Conservation (phyloP, 768 basidiomycete species). For the Tricholoma bakamatsutake region DNA sequence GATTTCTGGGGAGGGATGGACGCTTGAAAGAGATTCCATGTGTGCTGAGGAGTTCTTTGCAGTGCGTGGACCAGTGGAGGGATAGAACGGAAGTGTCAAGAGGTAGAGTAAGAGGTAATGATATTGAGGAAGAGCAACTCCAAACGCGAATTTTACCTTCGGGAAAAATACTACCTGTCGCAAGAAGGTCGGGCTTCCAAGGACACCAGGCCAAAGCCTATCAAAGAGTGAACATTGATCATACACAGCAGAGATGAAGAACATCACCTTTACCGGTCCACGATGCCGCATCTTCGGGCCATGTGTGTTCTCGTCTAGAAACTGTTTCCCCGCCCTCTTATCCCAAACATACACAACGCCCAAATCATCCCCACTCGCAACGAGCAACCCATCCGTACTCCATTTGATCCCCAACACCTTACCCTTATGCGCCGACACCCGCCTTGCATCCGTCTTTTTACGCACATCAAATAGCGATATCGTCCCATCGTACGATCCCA, state of each 20-base stretch:
- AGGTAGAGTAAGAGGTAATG: slow-evolving; percentile 48
- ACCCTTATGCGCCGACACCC: slow-evolving; percentile 49
- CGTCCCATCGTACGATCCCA: slow-evolving; percentile 58
- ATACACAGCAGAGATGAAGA: not conserved
- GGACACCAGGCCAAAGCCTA: slow-evolving; percentile 85
- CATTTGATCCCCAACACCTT: slow-evolving; percentile 77
- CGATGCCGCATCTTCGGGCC: slow-evolving; percentile 68
- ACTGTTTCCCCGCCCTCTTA: slow-evolving; percentile 33
- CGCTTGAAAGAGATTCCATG: slow-evolving; percentile 64
- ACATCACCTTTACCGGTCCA: slow-evolving; percentile 49
- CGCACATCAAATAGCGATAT: slow-evolving; percentile 66
- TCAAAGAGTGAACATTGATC: not conserved
- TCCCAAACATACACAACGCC: slow-evolving; percentile 90
- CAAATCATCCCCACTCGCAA: slow-evolving; percentile 83
- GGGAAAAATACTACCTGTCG: slow-evolving; percentile 70
- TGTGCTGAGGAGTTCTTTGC: slow-evolving; percentile 84
- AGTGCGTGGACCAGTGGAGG: slow-evolving; percentile 79
- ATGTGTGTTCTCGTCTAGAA: slow-evolving; percentile 32
- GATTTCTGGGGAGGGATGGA: slow-evolving; percentile 34
- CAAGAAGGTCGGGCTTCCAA: slow-evolving; percentile 73
- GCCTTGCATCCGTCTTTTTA: slow-evolving; percentile 24
- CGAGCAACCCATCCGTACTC: slow-evolving; percentile 64
- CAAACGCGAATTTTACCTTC: slow-evolving; percentile 70
- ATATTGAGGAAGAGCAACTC: slow-evolving; percentile 40
- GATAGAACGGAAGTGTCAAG: slow-evolving; percentile 68